Evolutionary conservation across 768 basidiomycete species (phyloP).

Genomic region (Paxillus involutus): DNA sequence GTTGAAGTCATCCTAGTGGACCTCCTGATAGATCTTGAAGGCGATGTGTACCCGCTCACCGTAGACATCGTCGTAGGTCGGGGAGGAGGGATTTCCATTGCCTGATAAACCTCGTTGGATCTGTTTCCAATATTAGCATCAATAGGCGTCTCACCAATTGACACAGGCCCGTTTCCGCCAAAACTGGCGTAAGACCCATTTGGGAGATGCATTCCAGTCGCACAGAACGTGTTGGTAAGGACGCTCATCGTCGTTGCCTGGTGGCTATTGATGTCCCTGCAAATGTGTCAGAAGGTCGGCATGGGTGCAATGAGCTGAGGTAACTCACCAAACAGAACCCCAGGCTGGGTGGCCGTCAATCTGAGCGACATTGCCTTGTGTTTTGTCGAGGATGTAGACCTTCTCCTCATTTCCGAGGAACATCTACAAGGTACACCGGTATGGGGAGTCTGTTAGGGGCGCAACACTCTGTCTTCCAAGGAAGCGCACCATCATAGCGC

Average conservation of each 20-base stretch:
- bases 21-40: too few species aligned
- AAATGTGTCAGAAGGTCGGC: conserved; percentile 28
- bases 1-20: too few species aligned
- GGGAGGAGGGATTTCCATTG: conserved; percentile 30
- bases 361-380: conserved; percentile 67
- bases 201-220: conserved; percentile 78
- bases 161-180: conserved; percentile 73
- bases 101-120: conserved; percentile 32
- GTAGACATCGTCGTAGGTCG: conserved; percentile 58
- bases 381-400: conserved; percentile 90
- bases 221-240: conserved; percentile 71
- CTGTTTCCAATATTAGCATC: conserved; percentile 20
- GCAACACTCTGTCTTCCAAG: background rate
- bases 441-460: background rate
- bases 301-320: background rate
- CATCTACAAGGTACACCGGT: conserved; percentile 43
- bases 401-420: conserved; percentile 77
- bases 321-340: conserved; percentile 60
- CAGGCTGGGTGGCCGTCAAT: conserved; percentile 73
- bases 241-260: conserved; percentile 35
- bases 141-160: conserved; percentile 35
- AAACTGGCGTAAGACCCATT: conserved; percentile 74
- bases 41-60: conserved; percentile 29
- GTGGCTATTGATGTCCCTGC: conserved; percentile 20
- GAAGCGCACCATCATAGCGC: conserved; percentile 50